Base-by-base conservation (phyloP, 345 rosid genomes). In the Linum trigynum region DNA sequence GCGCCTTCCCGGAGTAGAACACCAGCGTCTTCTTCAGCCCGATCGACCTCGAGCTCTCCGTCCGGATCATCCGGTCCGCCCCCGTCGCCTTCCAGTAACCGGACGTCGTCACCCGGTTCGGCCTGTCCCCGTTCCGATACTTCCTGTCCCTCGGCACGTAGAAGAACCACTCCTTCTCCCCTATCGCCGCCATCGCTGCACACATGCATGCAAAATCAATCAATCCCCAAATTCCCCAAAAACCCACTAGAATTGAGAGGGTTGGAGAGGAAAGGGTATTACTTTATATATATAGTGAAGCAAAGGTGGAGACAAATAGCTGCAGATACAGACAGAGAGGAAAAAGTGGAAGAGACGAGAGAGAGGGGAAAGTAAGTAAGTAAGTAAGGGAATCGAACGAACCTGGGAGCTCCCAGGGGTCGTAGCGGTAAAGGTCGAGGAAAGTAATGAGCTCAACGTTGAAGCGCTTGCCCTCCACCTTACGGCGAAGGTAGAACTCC, bases 361-460 rank as follows among this genome's bases (percentile, higher is more conserved):
- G 58, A 42, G 5, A 32, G 2, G 23, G 12, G 62, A 23, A 23
- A 36, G 39, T 3, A 61, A 10, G 63, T 2, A 3, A 32, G 9
- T 43, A 14, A 61, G 4, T 70, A 3, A 48, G 35, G 65, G 23
- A 65, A n/a, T n/a, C n/a, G n/a, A n/a, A n/a, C n/a, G 69, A 82
- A 94, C 99, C 99, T 35, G 99, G 99, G 69, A 95, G 99, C 42
- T 95, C 99, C 99, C 99, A 95, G 57, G 99, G 99, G 86, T 95
- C 99, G 73, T 86, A 88, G 71, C 96, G 96, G 79, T 95, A 95
- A 66, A 95, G 99, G 80, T 95, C 99, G 57, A 95, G 89, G 78
- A 91, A 95, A 80, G 99, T 88, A 64, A 95, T 91, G 82, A 95
- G 96, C 71, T 95, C 99, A 32, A 90, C 95, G 41, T 91, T 91